These are phyloP conservation scores for Malus domestica DNA, from an alignment of 306 rosid species.

Conservation along the genomic window ASM211411v1 NC_041794.1:32833501-32834000, in stretches of 20 bases:
- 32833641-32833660: conserved; percentile 28
- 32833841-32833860: conserved; percentile 52
- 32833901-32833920: not conserved
- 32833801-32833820: conserved; percentile 60
- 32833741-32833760: conserved; percentile 5
- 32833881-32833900: not conserved
- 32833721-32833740: not conserved
- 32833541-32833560: conserved; percentile 86
- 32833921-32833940: not conserved
- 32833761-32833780: not conserved
- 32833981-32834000: not conserved
- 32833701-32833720: not conserved
- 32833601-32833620: conserved; percentile 74
- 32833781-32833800: conserved; percentile 37
- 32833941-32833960: not conserved
- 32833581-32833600: conserved; percentile 73
- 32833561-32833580: conserved; percentile 82
- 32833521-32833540: conserved; percentile 60
- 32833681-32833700: not conserved
- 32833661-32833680: conserved; percentile 32
- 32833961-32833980: not conserved
- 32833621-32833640: conserved; percentile 67
- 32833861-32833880: conserved; percentile 21
- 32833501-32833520: conserved; percentile 70
- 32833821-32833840: conserved; percentile 47